Evolutionary conservation across 371 early-diverging fungal species (phyloP), one percentile per base, ranked within the genome.

Genomic region (Mucor velutinosus): DNA sequence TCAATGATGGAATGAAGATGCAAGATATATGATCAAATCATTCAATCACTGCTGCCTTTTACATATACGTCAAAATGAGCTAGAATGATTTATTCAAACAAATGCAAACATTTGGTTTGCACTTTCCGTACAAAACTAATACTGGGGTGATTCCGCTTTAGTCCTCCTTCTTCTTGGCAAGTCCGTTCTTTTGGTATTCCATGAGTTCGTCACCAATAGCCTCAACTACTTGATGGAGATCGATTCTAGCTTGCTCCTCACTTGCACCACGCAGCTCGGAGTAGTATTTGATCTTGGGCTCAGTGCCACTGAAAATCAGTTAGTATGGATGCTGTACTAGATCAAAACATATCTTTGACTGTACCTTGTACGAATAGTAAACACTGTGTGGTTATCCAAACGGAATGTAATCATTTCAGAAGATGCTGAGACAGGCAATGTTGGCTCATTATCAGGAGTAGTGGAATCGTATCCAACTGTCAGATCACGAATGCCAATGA

Each of bases 201-300:
- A 88, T 78, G 25, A 88, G 70, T 58, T 86, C 85, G 14, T 63
- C 71, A 25, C 84, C 86, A 76, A 88, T 86, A 55, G 87, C 86
- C 17, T 81, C 78, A 55, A 87, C 86, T 21, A 87, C 83, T 37
- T 71, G 74, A 57, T 68, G 70, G 27, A 85, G 65, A 37, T 85
- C 85, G 12, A 53, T 59, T 35, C 72, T 82, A 35, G 87, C 87
- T 69, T 88, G 79, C 17, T 76, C 82, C 65, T 86, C 85, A 17
- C 67, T 71, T 8, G 72, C 62, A 15, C 90, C 90, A 39, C 87
- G 82, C 39, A 93, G 83, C 70, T 97, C 98, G 29, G 90, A 83
- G 68, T 98, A 98, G 74, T 93, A 98, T 79, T 98, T 98, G 80
- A 98, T 92, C 78, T 97, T 97, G 59, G 97, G 97, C 74, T 97